Evolutionary conservation across 768 basidiomycete species (phyloP).

Genomic region (Lepiota brunneoincarnata): DNA sequence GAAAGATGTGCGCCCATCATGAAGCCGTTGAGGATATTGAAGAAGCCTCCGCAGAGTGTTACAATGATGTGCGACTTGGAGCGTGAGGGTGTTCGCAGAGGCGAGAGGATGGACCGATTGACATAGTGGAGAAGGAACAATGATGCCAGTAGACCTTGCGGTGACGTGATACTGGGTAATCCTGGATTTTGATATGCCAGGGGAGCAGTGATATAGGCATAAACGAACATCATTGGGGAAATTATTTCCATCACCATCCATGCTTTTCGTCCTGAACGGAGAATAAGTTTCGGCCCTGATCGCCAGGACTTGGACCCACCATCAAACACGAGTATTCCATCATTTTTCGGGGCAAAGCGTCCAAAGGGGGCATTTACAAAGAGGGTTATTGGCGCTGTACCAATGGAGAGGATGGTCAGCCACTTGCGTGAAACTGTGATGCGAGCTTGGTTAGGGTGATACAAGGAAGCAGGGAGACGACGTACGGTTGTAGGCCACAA

Average conservation of each 20-base stretch:
- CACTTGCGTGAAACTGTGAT: slow-evolving; percentile 32
- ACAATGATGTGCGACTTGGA: slow-evolving; percentile 74
- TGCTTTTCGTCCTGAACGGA: slow-evolving; percentile 49
- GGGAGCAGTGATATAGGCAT: slow-evolving; percentile 47
- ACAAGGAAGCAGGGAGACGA: background rate
- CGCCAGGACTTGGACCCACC: background rate
- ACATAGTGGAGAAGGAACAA: slow-evolving; percentile 76
- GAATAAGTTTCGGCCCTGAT: background rate
- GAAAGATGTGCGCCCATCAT: slow-evolving; percentile 71
- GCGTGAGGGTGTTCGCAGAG: slow-evolving; percentile 76
- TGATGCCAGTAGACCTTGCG: slow-evolving; percentile 48
- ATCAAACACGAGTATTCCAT: slow-evolving; percentile 39
- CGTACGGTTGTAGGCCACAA: slow-evolving; percentile 2
- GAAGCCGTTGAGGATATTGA: slow-evolving; percentile 73
- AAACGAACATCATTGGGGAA: slow-evolving; percentile 54
- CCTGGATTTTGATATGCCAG: slow-evolving; percentile 35
- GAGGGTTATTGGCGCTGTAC: slow-evolving; percentile 37
- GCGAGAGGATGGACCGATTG: slow-evolving; percentile 80
- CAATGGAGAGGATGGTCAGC: slow-evolving; percentile 39
- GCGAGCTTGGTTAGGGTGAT: background rate
- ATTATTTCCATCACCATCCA: slow-evolving; percentile 82
- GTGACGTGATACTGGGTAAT: slow-evolving; percentile 28
- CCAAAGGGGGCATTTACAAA: slow-evolving; percentile 79
- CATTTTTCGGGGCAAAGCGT: slow-evolving; percentile 54
- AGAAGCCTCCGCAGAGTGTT: slow-evolving; percentile 47